Evolutionary conservation across 1,284 basidiomycete genomes (phyloP), one percentile per base, ranked within the genome.

Genomic region (Nidula niveotomentosa): DNA sequence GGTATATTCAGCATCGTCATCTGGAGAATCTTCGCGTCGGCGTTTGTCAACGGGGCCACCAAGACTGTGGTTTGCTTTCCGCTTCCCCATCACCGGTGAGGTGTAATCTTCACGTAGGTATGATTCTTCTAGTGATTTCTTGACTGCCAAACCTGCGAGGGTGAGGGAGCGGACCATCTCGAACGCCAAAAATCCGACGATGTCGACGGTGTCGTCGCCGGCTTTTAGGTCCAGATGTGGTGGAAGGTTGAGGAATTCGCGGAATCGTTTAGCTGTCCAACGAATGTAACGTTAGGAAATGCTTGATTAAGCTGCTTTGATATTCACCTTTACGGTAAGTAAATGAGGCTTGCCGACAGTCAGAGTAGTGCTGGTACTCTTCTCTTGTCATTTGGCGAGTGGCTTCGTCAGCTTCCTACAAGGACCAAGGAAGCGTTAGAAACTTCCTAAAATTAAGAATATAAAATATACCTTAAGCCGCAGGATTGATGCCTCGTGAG

Each of bases 341-440:
- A 72, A 98, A 99, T 8, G 93, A 94, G 0, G 96, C 96, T 71
- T 98, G 95, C 52, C 96, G 84, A 75, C 96, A 98, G 66, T 98
- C 95, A 1, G 95, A 95, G 69, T 98, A 99, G 67, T 97, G 94
- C 58, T 96, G 92, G 68, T 98, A 98, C 65, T 98, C 94, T 67
- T 98, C 95, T 59, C 93, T 81, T 0, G 94, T 97, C 96, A 98
- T 98, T 71, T 93, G 85, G 51, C 93, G 83, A 0, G 96, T 98
- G 5, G 94, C 91, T 63, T 97, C 93, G 69, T 98, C 96, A 3
- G 94, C 94, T 80, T 96, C 93, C 85, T 94, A 67, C 8, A 49
- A 44, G 23, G 23, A 36, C 39, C 15, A 41, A 52, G 34, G 13
- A 23, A 36, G 48, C 17, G 51, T 48, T 10, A 39, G n/a, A 41